phyloP scores from a whole-genome alignment of 73 alveolate species.

The Paramecium biaurelia region DNA sequence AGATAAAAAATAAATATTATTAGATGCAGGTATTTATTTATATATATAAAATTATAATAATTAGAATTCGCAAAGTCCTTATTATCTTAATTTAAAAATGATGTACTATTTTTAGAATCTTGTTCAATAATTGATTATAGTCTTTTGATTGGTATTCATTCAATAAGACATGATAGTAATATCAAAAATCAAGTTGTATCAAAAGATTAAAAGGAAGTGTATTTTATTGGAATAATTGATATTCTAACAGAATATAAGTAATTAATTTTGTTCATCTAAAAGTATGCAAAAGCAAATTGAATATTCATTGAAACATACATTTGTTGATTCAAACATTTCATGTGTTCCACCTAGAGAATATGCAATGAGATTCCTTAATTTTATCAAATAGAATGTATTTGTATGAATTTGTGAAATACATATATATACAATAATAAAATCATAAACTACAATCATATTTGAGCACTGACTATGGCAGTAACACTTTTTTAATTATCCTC shows the following conservation, averaged over 20 bases:
- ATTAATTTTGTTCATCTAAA: not conserved
- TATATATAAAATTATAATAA: not conserved
- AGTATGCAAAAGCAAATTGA: conserved; percentile 76
- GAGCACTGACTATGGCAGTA: not conserved
- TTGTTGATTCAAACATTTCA: conserved; percentile 26
- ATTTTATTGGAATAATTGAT: conserved; percentile 93
- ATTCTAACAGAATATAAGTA: conserved; percentile 77
- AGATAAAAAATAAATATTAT: conserved; percentile 30
- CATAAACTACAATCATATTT: not conserved
- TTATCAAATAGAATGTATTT: not conserved
- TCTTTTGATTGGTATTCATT: not conserved
- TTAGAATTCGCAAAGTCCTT: not conserved
- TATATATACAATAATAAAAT: not conserved
- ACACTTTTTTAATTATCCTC: not conserved
- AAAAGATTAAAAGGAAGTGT: conserved; percentile 69
- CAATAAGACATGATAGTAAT: not conserved
- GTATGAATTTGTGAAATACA: not conserved
- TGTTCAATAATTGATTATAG: conserved; percentile 10
- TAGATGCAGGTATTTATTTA: not conserved
- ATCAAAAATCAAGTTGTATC: not conserved
- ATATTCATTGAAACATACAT: conserved; percentile 64
- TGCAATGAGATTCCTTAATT: conserved; percentile 10
- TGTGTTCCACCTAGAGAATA: conserved; percentile 15
- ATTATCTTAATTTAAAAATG: not conserved
- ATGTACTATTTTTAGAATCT: conserved; percentile 4